These are phyloP conservation scores for Croton setiger DNA, from an alignment of 441 rosid genomes.

Conservation along the genomic window DNA sequence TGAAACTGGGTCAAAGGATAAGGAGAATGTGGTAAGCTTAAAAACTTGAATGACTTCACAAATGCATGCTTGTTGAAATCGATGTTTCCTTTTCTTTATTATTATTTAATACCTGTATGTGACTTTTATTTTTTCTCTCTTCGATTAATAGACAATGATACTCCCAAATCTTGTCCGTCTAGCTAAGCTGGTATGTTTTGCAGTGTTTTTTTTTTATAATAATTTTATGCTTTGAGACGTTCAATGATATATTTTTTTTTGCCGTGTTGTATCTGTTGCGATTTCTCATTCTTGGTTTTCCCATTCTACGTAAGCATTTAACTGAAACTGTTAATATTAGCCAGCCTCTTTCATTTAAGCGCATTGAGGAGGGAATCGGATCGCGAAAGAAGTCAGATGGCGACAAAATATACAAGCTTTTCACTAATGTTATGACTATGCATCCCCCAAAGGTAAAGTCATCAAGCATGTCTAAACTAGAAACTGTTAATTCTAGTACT, in stretches of 20 bases:
- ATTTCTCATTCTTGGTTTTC: slow-evolving; percentile 8
- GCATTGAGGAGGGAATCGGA: slow-evolving; percentile 68
- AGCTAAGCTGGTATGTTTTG: slow-evolving; percentile 74
- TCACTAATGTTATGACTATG: slow-evolving; percentile 64
- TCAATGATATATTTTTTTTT: slow-evolving; percentile 1
- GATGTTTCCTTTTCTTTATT: neutral
- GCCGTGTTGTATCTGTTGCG: neutral
- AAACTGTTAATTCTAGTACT: slow-evolving; percentile 1
- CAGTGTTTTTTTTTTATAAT: slow-evolving; percentile 13
- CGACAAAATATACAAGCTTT: slow-evolving; percentile 66
- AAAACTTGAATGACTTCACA: neutral
- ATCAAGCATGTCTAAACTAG: neutral
- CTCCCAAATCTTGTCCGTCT: slow-evolving; percentile 79
- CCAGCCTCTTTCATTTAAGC: slow-evolving; percentile 83
- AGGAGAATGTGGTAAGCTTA: slow-evolving; percentile 57
- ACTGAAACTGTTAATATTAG: slow-evolving; percentile 23
- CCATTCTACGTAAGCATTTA: neutral
- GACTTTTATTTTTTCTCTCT: neutral
- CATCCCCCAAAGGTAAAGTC: slow-evolving; percentile 69
- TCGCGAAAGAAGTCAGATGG: slow-evolving; percentile 53
- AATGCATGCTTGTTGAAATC: neutral
- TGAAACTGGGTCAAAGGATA: slow-evolving; percentile 78
- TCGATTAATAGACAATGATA: slow-evolving; percentile 69
- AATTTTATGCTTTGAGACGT: slow-evolving; percentile 4
- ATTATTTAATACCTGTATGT: slow-evolving; percentile 13